Conservation (phyloP, 2,329 filamentous ascomycete species). For the Cordyceps sp. region DNA sequence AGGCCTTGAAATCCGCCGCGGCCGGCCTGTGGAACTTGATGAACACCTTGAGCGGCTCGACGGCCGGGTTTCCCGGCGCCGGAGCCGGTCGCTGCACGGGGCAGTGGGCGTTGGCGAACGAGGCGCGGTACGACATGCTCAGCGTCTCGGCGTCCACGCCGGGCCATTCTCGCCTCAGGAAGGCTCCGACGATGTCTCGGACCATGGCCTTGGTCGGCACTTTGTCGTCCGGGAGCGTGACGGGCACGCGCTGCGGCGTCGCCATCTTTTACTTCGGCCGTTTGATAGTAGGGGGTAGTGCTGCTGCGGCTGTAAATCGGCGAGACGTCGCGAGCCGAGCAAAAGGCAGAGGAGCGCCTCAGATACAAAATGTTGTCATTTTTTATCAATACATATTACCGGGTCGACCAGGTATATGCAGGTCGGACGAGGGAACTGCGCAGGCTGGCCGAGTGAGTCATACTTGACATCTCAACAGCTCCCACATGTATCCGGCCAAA, state of each 20-base stretch:
- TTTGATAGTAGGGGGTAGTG: too few species aligned
- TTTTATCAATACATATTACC: too few species aligned
- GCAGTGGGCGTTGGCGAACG: conserved; percentile 4
- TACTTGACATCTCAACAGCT: too few species aligned
- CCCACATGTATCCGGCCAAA: too few species aligned
- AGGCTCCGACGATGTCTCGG: conserved; percentile 4
- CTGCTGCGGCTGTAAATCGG: too few species aligned
- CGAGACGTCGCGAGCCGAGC: too few species aligned
- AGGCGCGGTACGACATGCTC: conserved; percentile 1
- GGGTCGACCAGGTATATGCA: too few species aligned
- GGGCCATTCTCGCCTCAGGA: conserved; percentile 5
- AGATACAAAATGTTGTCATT: too few species aligned
- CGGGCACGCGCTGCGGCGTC: not conserved
- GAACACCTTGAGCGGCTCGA: conserved; percentile 5
- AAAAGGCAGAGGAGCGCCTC: too few species aligned
- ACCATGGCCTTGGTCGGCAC: conserved; percentile 2
- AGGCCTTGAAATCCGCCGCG: conserved; percentile 1
- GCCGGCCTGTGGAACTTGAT: conserved; percentile 5
- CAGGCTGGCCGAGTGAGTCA: too few species aligned
- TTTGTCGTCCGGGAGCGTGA: conserved; percentile 3
- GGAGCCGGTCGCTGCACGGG: conserved; percentile 2
- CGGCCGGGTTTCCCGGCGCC: not conserved
- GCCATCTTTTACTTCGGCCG: not conserved
- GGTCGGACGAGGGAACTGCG: too few species aligned
- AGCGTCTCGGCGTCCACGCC: conserved; percentile 2